Base-by-base conservation (phyloP, 192 early-diverging fungal species). In the Chytriomyces sp. region DNA sequence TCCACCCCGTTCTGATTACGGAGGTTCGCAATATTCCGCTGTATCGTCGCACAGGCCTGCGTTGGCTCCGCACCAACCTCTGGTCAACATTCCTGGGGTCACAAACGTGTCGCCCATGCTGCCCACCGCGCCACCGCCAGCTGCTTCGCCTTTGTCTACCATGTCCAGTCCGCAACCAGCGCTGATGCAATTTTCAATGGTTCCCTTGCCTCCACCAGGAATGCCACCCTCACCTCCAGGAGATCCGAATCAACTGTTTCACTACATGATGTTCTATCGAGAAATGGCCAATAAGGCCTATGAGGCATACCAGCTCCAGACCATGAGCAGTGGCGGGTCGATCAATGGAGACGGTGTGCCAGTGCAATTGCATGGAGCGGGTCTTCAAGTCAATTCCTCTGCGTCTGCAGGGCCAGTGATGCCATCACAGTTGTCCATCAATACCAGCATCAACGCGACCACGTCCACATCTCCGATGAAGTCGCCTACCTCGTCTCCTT, bases 241-340 rank as follows among this genome's bases (percentile, higher is more conserved):
- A 33, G 59, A 61, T 36, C 25, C 59, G 14, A 33, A 17, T 22
- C 59, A 61, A 37, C 33, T 61, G 12, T 25, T 61, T 10, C 7
- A 61, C 32, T 61, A 61, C 33, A 37, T 61, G 59, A 22, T 17
- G 59, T 61, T 37, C 25, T 36, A 61, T 36, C 59, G 33, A 17
- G 59, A 61, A n/a, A 61, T 61, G 59, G 59, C 59, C 17, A 61
- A 22, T 8, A 28, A 36, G 17, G 59, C 59, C 12, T 61, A 36
- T 61, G 30, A 61, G 25, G 25, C 34, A 2, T 61, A 61, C 59
- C 59, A 61, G 25, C 22, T 17, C 7, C 54, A 56, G 22, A n/a
- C n/a, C 54, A 56, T 28, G 10, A 30, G 33, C 59, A 36, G 7
- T 37, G 17, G 30, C 8, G 22, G 17, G 14, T 14, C 44, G 3